phyloP scores from a whole-genome alignment of 2,329 filamentous ascomycete genomes.

The Penicillium sp. region DNA sequence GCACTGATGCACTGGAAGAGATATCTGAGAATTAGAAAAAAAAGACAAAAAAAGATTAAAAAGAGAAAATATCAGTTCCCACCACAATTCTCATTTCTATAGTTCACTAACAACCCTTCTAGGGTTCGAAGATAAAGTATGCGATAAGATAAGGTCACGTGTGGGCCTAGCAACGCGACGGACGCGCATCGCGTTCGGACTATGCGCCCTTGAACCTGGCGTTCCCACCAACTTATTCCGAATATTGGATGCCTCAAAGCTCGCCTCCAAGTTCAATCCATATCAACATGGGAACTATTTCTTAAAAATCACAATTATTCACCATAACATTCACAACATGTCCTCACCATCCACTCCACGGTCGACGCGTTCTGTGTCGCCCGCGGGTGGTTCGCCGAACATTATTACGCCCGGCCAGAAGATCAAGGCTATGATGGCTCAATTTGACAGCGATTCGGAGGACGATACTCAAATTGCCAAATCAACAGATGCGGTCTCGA shows the following conservation, averaged over 20 bases:
- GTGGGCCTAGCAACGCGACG: constrained; percentile 22
- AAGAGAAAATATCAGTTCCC: background rate
- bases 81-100: too few relatives aligned
- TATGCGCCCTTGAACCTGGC: constrained; percentile 18
- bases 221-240: constrained; percentile 1
- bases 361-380: constrained; percentile 34
- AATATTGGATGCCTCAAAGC: constrained; percentile 6
- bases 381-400: constrained; percentile 28
- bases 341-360: constrained; percentile 35
- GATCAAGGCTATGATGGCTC: constrained; percentile 50
- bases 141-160: constrained; percentile 25
- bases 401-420: constrained; percentile 48
- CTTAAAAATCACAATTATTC: background rate
- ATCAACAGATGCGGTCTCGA: constrained; percentile 12
- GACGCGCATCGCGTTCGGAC: constrained; percentile 25
- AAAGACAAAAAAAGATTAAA: background rate
- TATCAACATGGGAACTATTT: constrained; percentile 5
- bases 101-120: too few relatives aligned
- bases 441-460: constrained; percentile 48
- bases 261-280: background rate
- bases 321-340: constrained; percentile 19
- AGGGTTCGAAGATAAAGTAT: background rate
- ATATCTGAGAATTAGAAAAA: background rate
- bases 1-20: background rate
- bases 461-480: constrained; percentile 39